Percentiles rank a stretch among this genome's conserved stretches.
Evolutionary conservation across 179 eudicot genomes (phyloP).

Genomic region (Corrigiola litoralis): DNA sequence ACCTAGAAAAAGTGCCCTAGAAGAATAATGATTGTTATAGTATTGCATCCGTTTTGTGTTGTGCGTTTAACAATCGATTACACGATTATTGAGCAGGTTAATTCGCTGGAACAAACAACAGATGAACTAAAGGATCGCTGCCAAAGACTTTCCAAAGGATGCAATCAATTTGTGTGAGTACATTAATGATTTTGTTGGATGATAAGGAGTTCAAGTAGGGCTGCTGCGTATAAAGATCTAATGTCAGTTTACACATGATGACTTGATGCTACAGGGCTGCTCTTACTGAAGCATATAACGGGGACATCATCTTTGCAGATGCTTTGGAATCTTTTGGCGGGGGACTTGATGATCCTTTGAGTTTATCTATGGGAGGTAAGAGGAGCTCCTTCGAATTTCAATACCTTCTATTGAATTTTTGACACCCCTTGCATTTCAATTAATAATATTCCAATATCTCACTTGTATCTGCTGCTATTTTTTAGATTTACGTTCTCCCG

Average conservation of each 20-base stretch:
- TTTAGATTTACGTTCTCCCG: too few species aligned
- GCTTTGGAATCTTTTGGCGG: conserved; percentile 84
- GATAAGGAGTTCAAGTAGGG: neutral
- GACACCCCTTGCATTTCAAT: neutral
- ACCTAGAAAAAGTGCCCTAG: too few species aligned
- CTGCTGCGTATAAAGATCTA: neutral
- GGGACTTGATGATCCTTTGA: conserved; percentile 87
- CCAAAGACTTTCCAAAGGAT: conserved; percentile 68
- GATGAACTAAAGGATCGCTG: conserved; percentile 87
- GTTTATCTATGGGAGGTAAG: conserved; percentile 90
- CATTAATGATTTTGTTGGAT: too few species aligned
- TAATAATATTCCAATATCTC: neutral
- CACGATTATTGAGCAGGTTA: conserved; percentile 39
- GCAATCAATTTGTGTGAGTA: conserved; percentile 74
- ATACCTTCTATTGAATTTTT: neutral
- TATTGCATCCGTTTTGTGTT: neutral
- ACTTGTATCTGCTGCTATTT: neutral
- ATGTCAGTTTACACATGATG: conserved; percentile 2
- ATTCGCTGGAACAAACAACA: conserved; percentile 52
- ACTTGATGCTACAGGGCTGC: conserved; percentile 47
- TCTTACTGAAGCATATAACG: conserved; percentile 71
- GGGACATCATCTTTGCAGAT: conserved; percentile 72
- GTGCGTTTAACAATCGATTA: conserved; percentile 1
- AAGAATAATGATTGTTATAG: conserved; percentile 2
- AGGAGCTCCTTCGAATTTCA: neutral